Conservation (phyloP, 1,284 basidiomycete genomes). For the Trichosporon faecale region DNA sequence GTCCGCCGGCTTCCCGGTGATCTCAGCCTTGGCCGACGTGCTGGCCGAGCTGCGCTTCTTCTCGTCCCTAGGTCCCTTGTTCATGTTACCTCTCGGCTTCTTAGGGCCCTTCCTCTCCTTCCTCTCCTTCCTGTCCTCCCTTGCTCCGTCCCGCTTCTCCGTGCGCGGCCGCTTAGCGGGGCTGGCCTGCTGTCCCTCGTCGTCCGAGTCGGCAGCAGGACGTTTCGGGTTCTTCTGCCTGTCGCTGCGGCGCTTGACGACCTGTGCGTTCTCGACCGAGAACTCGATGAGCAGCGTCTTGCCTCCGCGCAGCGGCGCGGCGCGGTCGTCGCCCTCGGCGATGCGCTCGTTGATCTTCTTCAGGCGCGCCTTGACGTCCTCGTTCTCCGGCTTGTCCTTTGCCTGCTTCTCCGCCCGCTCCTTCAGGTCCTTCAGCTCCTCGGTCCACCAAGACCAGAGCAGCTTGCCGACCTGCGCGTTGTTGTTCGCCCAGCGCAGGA, state of each 20-base stretch:
- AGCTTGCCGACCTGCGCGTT: slow-evolving; percentile 65
- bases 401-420: slow-evolving; percentile 58
- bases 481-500: slow-evolving; percentile 91
- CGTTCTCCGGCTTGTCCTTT: slow-evolving; percentile 54
- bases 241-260: slow-evolving; percentile 43
- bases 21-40: background rate
- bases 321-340: slow-evolving; percentile 41
- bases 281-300: slow-evolving; percentile 80
- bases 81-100: slow-evolving; percentile 2
- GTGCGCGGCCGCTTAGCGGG: slow-evolving; percentile 6
- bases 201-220: slow-evolving; percentile 16
- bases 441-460: slow-evolving; percentile 76
- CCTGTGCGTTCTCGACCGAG: slow-evolving; percentile 88
- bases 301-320: slow-evolving; percentile 55
- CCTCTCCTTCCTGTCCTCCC: slow-evolving; percentile 10
- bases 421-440: slow-evolving; percentile 69
- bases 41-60: slow-evolving; percentile 9
- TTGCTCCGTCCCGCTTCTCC: slow-evolving; percentile 20
- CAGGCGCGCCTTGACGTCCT: slow-evolving; percentile 54
- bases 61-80: slow-evolving; percentile 20
- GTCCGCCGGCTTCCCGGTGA: slow-evolving; percentile 14
- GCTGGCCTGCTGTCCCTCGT: background rate
- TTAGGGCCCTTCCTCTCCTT: background rate
- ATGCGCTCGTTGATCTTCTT: slow-evolving; percentile 47
- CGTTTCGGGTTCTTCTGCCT: background rate